Evolutionary conservation across 805 yeast genomes (phyloP), one percentile per base, ranked within the genome.

Genomic region (Barnettozyma siamensis): DNA sequence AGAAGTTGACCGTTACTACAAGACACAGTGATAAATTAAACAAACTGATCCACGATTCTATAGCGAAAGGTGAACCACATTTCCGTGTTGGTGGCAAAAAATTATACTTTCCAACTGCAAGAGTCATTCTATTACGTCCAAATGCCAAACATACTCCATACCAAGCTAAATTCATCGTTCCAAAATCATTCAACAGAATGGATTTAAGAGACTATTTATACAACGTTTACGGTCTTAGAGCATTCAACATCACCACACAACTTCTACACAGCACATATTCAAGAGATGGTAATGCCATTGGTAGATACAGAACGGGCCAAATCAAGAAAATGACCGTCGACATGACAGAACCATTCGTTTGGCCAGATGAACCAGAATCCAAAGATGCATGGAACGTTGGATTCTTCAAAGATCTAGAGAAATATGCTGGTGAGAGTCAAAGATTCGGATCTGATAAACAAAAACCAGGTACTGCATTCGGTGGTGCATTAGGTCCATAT

Each of bases 91-190:
- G 99, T 54, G 81, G 77, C 6, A 78, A 74, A 49, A 70, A 83
- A 48, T 69, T 84, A 9, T 89, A 78, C 60, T 85, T 91, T 62
- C 99, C 99, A 26, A 78, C 79, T 47, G 96, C 94, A 1, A 72
- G 91, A 47, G 70, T 91, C 30, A 77, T 85, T 38, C 69, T 91
- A 26, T 66, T 93, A 47, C 76, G 95, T 58, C 96, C 97, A 33
- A 85, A 85, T 56, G 96, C 98, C n/a, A 86, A 86, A 58, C 95
- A 87, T 64, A 85, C 96, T 0, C 99, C 99, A 36, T 89, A 85
- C 66, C 97, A 88, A 64, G 98, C 98, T 37, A 88, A 88, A 62
- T 93, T 93, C 64, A 78, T 86, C 49, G 99, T 94, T 16, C 99
- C 99, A 13, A 78, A 84, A 57, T 78, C 86, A 41, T 89, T 93